Percentiles rank a stretch among this genome's conserved stretches.
Conservation (phyloP, 345 rosid species). For the Aegle marmelos region DNA sequence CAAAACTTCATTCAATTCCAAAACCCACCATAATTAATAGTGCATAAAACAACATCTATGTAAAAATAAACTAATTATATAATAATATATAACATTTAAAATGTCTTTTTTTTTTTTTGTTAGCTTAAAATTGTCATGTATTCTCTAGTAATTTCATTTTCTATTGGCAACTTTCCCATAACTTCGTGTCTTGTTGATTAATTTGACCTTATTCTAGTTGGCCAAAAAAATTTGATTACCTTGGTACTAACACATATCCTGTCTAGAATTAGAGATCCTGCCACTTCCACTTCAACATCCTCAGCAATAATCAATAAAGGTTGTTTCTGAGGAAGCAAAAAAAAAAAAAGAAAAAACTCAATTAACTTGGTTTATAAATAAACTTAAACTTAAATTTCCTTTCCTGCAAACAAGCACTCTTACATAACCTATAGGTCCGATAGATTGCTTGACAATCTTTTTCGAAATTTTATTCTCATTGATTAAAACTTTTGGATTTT, state of each 20-base stretch:
- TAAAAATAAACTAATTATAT: background rate
- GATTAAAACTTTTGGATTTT: background rate
- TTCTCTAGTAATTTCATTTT: background rate
- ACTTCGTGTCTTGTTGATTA: too few relatives aligned
- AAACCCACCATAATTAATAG: background rate
- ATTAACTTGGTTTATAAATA: background rate
- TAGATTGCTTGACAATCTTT: background rate
- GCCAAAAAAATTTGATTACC: background rate
- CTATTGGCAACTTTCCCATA: background rate
- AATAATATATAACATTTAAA: background rate
- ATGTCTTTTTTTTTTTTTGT: background rate
- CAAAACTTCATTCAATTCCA: background rate
- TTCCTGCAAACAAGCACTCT: background rate
- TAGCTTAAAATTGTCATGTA: background rate
- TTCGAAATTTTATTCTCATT: background rate
- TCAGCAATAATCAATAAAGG: background rate
- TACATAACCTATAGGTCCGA: too few relatives aligned
- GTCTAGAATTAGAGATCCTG: background rate
- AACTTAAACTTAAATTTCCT: background rate
- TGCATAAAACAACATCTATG: background rate
- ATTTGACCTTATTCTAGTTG: too few relatives aligned
- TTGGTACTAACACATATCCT: background rate
- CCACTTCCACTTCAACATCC: background rate
- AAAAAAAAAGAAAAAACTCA: too few relatives aligned
- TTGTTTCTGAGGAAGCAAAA: background rate